phyloP scores from a whole-genome alignment of 768 basidiomycete genomes.

The Tephrocybe sp. region DNA sequence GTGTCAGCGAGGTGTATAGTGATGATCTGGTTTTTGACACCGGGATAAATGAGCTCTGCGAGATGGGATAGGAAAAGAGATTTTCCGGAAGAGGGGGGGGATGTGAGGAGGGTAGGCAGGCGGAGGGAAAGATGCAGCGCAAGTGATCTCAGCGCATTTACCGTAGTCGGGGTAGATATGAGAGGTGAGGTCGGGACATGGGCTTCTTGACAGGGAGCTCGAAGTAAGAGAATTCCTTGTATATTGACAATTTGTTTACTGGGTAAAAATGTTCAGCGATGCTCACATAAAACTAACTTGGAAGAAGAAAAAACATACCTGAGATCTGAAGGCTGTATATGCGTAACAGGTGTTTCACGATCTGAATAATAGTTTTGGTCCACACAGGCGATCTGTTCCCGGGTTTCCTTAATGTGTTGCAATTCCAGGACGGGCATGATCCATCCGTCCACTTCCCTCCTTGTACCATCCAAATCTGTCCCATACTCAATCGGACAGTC shows the following conservation, averaged over 20 bases:
- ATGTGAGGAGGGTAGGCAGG: constrained; percentile 79
- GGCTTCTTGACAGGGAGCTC: constrained; percentile 26
- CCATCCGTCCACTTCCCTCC: constrained; percentile 70
- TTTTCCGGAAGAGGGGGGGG: constrained; percentile 88
- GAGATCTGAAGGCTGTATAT: constrained; percentile 46
- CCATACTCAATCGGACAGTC: constrained; percentile 68
- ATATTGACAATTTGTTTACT: constrained; percentile 62
- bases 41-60: constrained; percentile 61
- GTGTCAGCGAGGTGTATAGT: constrained; percentile 92
- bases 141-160: constrained; percentile 55
- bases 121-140: constrained; percentile 64
- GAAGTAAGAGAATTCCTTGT: constrained; percentile 65
- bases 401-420: constrained; percentile 50
- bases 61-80: constrained; percentile 77
- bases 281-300: neutral
- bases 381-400: constrained; percentile 41
- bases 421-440: constrained; percentile 71
- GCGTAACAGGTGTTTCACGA: constrained; percentile 29
- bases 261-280: constrained; percentile 11
- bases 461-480: constrained; percentile 41
- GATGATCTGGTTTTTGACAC: constrained; percentile 64
- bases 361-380: constrained; percentile 43
- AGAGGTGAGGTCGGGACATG: constrained; percentile 33
- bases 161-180: constrained; percentile 63
- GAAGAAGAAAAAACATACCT: constrained; percentile 41